A percentile compares a stretch with the other conserved stretches of the same genome.
These are phyloP conservation scores for Nicotiana undulata DNA, from an alignment of 257 asterid species.

Conservation along the genomic window DNA sequence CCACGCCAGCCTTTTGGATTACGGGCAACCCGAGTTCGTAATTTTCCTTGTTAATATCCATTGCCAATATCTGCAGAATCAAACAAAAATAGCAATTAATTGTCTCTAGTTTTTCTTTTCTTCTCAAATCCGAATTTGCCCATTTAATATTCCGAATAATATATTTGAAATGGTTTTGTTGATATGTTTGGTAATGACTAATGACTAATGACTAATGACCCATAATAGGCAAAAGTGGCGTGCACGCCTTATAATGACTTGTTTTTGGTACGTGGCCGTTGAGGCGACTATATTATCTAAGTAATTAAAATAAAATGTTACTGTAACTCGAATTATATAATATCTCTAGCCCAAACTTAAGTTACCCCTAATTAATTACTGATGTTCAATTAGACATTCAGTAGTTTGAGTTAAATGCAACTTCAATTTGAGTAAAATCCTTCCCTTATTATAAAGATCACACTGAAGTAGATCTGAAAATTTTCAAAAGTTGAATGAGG, in stretches of 20 bases:
- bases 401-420: neutral
- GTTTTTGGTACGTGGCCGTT: too few species aligned
- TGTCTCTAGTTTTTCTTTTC: neutral
- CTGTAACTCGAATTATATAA: neutral
- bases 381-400: neutral
- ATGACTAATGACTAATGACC: too few species aligned
- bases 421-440: neutral
- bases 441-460: neutral
- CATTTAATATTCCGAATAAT: neutral
- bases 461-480: neutral
- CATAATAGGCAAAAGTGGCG: neutral
- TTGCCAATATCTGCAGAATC: constrained; percentile 67
- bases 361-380: neutral
- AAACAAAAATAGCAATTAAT: neutral
- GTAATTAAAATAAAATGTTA: neutral
- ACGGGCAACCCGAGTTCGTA: constrained; percentile 75
- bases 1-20: constrained; percentile 75
- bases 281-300: neutral
- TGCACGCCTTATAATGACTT: neutral
- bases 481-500: neutral
- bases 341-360: neutral
- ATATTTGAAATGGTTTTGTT: neutral
- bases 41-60: constrained; percentile 78
- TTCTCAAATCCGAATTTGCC: neutral
- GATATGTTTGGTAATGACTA: neutral